Evolutionary conservation across 352 stramenopile species (phyloP), one percentile per base, ranked within the genome.

Genomic region (Pythium brachiatum): DNA sequence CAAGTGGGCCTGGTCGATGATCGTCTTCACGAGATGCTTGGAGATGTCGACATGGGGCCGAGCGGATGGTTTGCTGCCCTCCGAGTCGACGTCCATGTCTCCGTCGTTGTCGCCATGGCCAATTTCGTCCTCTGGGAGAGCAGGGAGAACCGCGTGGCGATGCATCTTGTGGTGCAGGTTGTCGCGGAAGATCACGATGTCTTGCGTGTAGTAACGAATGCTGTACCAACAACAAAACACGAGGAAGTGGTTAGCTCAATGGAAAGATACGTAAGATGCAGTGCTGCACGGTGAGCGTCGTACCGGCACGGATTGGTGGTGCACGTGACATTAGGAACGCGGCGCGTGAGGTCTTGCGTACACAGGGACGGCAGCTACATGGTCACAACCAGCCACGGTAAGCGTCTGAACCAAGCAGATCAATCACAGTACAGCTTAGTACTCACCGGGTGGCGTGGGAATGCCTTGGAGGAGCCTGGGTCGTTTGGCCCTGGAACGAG

Each of bases 1-100:
- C 62, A 98, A 73, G 62, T 98, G 94, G 15, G 87, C 89, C 79
- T 98, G 94, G 66, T 98, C 90, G 39, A 98, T 86, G 12, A 98
- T 57, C 57, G 89, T 92, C 73, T 90, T 86, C 72, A 86, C 75
- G 76, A 97, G 59, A 82, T 96, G 88, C 53, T 95, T 90, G 32
- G 84, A 90, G 44, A 93, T 81, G 25, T 95, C 81, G 7, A 79
- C 79, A 47, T 90, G 75, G 7, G 75, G 29, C 2, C 52, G 68
- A 15, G 74, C 59, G 2, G 56, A 57, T 13, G 67, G 53, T 4
- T 73, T 60, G 38, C 16, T 55, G 18, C 43, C 68, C 6, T 55
- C 59, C 3, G 53, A 65, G 26, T 81, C 15, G 70, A 66, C 57
- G 53, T 79, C 71, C 46, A 72, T 62, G 5, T 34, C 29, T 34